phyloP scores from a whole-genome alignment of 441 rosid species.

The Theobroma grandiflorum region DNA sequence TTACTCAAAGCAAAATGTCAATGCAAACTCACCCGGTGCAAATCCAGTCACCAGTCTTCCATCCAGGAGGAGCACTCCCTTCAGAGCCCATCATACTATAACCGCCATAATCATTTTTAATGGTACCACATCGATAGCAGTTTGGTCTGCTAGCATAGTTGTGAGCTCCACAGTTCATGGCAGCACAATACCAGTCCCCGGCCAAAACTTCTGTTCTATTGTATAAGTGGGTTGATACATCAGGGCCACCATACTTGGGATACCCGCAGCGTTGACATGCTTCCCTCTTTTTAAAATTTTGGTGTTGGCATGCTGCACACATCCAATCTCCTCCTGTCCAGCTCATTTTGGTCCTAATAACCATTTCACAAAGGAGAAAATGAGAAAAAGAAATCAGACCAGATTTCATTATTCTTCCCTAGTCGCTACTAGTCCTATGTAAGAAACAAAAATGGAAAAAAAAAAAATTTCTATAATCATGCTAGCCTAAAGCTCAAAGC shows the following conservation, averaged over 20 bases:
- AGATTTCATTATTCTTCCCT: slow-evolving; percentile 23
- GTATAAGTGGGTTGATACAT: slow-evolving; percentile 61
- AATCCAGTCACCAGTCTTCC: slow-evolving; percentile 95
- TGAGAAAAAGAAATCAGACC: slow-evolving; percentile 21
- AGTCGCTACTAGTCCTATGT: slow-evolving; percentile 29
- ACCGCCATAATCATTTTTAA: slow-evolving; percentile 53
- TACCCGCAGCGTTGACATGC: slow-evolving; percentile 80
- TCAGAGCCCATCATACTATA: slow-evolving; percentile 43
- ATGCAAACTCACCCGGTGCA: slow-evolving; percentile 57
- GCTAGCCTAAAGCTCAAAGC: not conserved
- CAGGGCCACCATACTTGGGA: slow-evolving; percentile 84
- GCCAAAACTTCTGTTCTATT: slow-evolving; percentile 70
- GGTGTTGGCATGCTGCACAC: slow-evolving; percentile 84
- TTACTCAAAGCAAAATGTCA: not conserved
- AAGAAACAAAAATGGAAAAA: slow-evolving; percentile 30
- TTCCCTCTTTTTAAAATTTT: slow-evolving; percentile 88
- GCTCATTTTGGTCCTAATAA: slow-evolving; percentile 59
- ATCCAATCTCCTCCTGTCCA: slow-evolving; percentile 96
- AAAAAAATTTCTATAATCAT: slow-evolving; percentile 12
- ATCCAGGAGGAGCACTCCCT: slow-evolving; percentile 71
- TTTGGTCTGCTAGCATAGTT: slow-evolving; percentile 80
- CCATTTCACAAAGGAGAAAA: slow-evolving; percentile 24
- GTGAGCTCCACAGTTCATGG: slow-evolving; percentile 80
- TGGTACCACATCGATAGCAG: slow-evolving; percentile 71
- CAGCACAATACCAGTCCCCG: slow-evolving; percentile 91